Evolutionary conservation across 352 stramenopile genomes (phyloP).

Genomic region (Phytopythium litorale): DNA sequence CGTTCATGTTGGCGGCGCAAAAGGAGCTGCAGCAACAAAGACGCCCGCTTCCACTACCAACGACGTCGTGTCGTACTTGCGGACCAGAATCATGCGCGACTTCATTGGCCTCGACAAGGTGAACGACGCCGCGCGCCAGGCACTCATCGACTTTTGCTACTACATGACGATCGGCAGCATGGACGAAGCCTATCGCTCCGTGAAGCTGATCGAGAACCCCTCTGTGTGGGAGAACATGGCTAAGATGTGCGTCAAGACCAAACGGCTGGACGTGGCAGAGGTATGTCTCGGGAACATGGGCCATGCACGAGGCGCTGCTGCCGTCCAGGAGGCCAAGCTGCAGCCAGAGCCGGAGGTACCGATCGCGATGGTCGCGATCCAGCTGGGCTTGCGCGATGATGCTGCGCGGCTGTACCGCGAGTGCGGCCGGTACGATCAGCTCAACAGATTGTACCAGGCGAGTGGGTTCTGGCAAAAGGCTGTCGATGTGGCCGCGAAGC

Average conservation of each 20-base stretch:
- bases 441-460: slow-evolving; percentile 91
- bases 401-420: slow-evolving; percentile 90
- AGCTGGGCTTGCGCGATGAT: slow-evolving; percentile 90
- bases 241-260: slow-evolving; percentile 96
- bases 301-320: slow-evolving; percentile 84
- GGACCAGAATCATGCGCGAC: slow-evolving; percentile 89
- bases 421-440: slow-evolving; percentile 88
- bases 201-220: slow-evolving; percentile 91
- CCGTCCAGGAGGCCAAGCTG: slow-evolving; percentile 74
- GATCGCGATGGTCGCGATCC: slow-evolving; percentile 91
- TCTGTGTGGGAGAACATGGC: slow-evolving; percentile 96
- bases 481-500: slow-evolving; percentile 80
- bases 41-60: slow-evolving; percentile 7
- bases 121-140: slow-evolving; percentile 77
- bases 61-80: slow-evolving; percentile 50
- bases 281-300: slow-evolving; percentile 95
- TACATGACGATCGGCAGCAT: slow-evolving; percentile 94
- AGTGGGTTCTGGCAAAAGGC: slow-evolving; percentile 91
- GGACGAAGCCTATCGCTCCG: slow-evolving; percentile 92
- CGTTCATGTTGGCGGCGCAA: slow-evolving; percentile 33
- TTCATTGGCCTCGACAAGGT: slow-evolving; percentile 91
- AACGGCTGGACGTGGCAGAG: slow-evolving; percentile 92
- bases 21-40: slow-evolving; percentile 19
- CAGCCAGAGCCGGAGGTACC: slow-evolving; percentile 74
- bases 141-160: slow-evolving; percentile 95